Conservation (phyloP, 1,284 basidiomycete species). For the Cutaneotrichosporon dermatis region DNA sequence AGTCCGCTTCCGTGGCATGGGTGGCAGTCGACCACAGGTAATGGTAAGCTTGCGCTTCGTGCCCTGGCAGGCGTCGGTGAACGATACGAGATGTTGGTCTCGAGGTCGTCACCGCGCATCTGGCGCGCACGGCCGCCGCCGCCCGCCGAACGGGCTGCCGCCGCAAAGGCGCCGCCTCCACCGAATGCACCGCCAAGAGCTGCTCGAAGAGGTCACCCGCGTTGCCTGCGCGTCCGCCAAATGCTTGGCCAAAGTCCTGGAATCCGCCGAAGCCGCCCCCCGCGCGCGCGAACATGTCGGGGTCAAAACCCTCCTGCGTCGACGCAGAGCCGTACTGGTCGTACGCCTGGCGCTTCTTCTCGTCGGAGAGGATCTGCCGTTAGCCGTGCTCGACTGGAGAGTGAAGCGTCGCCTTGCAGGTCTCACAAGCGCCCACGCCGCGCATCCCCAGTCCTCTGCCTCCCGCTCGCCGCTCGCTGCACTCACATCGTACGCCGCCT, state of each 20-base stretch:
- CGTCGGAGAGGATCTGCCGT: slow-evolving; percentile 73
- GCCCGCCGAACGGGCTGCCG: slow-evolving; percentile 38
- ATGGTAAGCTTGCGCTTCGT: slow-evolving; percentile 71
- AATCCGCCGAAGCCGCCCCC: slow-evolving; percentile 65
- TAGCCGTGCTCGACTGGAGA: too few relatives aligned
- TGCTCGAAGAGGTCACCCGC: slow-evolving; percentile 75
- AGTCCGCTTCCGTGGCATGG: slow-evolving; percentile 84
- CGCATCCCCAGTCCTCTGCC: too few relatives aligned
- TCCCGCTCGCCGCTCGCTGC: too few relatives aligned
- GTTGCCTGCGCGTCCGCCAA: slow-evolving; percentile 56
- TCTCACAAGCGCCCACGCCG: too few relatives aligned
- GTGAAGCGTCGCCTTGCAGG: too few relatives aligned
- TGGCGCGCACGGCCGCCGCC: slow-evolving; percentile 50
- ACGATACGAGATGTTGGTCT: slow-evolving; percentile 73
- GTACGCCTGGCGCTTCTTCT: slow-evolving; percentile 86
- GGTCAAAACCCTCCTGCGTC: slow-evolving; percentile 88
- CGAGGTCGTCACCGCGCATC: slow-evolving; percentile 74
- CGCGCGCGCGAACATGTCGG: slow-evolving; percentile 64
- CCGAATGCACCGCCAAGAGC: slow-evolving; percentile 63
- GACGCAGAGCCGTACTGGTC: slow-evolving; percentile 94
- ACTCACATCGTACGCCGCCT: slow-evolving; percentile 90
- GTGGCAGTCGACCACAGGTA: slow-evolving; percentile 77
- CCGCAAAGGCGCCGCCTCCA: slow-evolving; percentile 34
- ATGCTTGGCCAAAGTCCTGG: slow-evolving; percentile 64
- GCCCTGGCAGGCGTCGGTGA: slow-evolving; percentile 92